Evolutionary conservation across 345 rosid genomes (phyloP).

Genomic region (Alliaria petiolata): DNA sequence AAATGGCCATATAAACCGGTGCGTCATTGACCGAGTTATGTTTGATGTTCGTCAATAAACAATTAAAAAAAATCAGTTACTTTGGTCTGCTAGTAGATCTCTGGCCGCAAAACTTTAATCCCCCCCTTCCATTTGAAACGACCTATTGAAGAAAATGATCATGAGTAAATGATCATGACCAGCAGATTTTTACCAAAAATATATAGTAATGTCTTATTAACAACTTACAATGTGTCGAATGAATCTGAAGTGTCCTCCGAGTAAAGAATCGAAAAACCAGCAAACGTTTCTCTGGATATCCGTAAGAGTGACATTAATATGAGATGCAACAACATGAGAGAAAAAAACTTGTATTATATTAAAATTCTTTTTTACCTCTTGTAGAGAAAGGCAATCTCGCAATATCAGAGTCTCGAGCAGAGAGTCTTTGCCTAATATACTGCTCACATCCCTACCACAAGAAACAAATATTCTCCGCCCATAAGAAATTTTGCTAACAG

Average conservation of each 20-base stretch:
- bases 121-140: neutral
- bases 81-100: neutral
- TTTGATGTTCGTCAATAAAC: too few relatives aligned
- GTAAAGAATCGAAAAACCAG: neutral
- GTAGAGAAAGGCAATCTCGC: neutral
- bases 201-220: neutral
- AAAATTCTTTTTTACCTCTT: neutral
- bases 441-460: neutral
- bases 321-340: neutral
- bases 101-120: neutral
- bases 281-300: neutral
- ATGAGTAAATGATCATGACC: neutral
- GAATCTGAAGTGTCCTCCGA: neutral
- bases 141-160: neutral
- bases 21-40: neutral
- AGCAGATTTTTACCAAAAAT: neutral
- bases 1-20: neutral
- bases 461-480: too few relatives aligned
- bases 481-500: neutral
- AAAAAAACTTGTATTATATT: neutral
- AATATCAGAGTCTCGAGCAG: constrained; percentile 17
- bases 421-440: neutral
- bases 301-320: neutral
- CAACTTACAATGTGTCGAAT: constrained; percentile 17
- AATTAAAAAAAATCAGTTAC: neutral